Evolutionary conservation across 768 basidiomycete genomes (phyloP).

Genomic region (Lactifluus hygrophoroides): DNA sequence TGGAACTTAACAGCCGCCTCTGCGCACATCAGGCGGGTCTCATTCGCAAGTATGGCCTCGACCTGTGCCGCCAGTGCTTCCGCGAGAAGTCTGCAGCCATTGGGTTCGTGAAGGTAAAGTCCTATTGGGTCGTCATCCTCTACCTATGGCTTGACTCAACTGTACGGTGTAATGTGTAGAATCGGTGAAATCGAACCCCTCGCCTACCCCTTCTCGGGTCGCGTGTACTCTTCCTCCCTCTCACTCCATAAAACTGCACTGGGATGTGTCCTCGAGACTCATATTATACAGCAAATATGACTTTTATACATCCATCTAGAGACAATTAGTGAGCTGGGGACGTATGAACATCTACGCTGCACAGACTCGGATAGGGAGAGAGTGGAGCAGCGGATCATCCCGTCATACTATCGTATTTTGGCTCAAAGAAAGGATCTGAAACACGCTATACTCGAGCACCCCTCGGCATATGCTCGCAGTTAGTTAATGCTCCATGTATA

Average conservation of each 20-base stretch:
- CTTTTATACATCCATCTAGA: neutral
- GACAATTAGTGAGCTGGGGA: neutral
- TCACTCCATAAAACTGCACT: slow-evolving; percentile 2
- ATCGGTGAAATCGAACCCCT: slow-evolving; percentile 1
- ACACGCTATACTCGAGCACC: neutral
- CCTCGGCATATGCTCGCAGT: neutral
- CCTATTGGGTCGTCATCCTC: neutral
- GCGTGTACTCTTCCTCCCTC: neutral
- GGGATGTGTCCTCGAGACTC: slow-evolving; percentile 4
- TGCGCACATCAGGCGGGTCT: slow-evolving; percentile 97
- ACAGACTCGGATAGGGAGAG: neutral
- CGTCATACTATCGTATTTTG: neutral
- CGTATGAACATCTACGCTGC: neutral
- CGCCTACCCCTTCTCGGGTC: neutral
- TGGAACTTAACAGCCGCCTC: slow-evolving; percentile 55
- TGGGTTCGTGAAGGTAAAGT: slow-evolving; percentile 84
- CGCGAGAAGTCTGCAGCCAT: slow-evolving; percentile 91
- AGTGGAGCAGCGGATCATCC: neutral
- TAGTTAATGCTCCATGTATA: neutral
- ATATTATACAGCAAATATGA: neutral
- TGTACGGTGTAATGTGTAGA: neutral
- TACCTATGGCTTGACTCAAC: neutral
- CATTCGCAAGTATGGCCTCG: slow-evolving; percentile 94
- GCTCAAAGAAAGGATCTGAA: neutral
- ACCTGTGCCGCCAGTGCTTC: slow-evolving; percentile 98